Evolutionary conservation across 2,329 filamentous ascomycete species (phyloP).

Genomic region (Paracoccidioides lutzii): DNA sequence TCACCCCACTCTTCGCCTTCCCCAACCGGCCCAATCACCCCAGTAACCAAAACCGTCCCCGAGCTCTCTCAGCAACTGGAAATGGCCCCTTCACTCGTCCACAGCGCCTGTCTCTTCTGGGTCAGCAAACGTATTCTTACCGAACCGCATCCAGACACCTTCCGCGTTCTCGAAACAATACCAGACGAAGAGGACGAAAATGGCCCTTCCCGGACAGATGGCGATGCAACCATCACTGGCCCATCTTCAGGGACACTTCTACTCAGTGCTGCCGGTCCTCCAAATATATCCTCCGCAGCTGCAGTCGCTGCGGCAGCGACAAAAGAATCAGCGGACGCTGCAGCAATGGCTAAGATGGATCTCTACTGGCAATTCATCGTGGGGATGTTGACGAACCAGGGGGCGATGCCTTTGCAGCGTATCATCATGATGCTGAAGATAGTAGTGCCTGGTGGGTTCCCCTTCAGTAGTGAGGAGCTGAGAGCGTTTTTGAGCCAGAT

Average conservation of each 20-base stretch:
- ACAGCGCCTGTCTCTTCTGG: constrained; percentile 50
- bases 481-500: constrained; percentile 67
- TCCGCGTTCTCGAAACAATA: constrained; percentile 44
- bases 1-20: constrained; percentile 23
- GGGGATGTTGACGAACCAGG: constrained; percentile 89
- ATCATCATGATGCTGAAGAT: constrained; percentile 95
- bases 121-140: constrained; percentile 43
- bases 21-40: background rate
- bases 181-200: constrained; percentile 21
- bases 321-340: constrained; percentile 38
- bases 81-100: constrained; percentile 46
- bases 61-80: constrained; percentile 38
- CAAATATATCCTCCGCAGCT: constrained; percentile 12
- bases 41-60: constrained; percentile 27
- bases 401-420: constrained; percentile 64
- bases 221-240: constrained; percentile 12
- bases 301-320: constrained; percentile 30
- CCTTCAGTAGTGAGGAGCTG: constrained; percentile 80
- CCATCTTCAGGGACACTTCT: constrained; percentile 10
- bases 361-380: constrained; percentile 88
- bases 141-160: constrained; percentile 38
- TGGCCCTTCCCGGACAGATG: constrained; percentile 11
- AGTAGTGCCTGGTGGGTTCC: constrained; percentile 74
- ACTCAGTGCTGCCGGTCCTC: background rate
- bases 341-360: constrained; percentile 54